Conservation (phyloP, 805 yeast species). For the Ogataea pignaliae region DNA sequence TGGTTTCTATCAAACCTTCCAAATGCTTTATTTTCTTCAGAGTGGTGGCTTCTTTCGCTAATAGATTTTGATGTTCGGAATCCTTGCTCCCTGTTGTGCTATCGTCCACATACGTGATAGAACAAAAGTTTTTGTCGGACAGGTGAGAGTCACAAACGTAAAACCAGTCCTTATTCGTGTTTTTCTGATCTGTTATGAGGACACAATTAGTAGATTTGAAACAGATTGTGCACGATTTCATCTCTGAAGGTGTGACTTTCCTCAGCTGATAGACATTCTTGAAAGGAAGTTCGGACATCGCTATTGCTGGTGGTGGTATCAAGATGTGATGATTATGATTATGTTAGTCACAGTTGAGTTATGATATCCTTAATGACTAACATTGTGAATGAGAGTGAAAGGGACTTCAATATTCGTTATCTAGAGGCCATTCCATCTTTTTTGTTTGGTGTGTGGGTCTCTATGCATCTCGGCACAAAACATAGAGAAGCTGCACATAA, state of each 20-base stretch:
- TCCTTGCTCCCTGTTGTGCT: conserved; percentile 11
- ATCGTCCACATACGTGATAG: conserved; percentile 31
- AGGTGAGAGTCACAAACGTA: conserved; percentile 47
- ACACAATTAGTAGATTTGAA: conserved; percentile 45
- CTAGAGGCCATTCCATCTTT: no score
- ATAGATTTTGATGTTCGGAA: conserved; percentile 20
- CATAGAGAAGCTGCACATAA: no score
- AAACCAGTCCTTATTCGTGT: conserved; percentile 42
- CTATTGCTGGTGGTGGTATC: background rate
- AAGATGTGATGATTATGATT: no score
- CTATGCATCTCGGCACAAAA: no score
- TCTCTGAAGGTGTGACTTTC: conserved; percentile 37
- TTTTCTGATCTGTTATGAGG: conserved; percentile 33
- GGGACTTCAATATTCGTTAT: no score
- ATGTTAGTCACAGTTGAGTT: no score
- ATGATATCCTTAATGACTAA: no score
- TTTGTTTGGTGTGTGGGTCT: no score
- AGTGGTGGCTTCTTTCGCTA: conserved; percentile 18
- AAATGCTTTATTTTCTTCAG: conserved; percentile 34
- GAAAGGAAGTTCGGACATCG: conserved; percentile 21
- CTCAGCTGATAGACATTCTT: conserved; percentile 34
- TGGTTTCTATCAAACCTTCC: conserved; percentile 22
- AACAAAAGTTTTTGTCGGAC: conserved; percentile 40
- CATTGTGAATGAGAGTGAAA: no score
- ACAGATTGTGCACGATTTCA: conserved; percentile 47